Evolutionary conservation across 2,329 filamentous ascomycete species (phyloP).

Genomic region (Talaromyces sp.): DNA sequence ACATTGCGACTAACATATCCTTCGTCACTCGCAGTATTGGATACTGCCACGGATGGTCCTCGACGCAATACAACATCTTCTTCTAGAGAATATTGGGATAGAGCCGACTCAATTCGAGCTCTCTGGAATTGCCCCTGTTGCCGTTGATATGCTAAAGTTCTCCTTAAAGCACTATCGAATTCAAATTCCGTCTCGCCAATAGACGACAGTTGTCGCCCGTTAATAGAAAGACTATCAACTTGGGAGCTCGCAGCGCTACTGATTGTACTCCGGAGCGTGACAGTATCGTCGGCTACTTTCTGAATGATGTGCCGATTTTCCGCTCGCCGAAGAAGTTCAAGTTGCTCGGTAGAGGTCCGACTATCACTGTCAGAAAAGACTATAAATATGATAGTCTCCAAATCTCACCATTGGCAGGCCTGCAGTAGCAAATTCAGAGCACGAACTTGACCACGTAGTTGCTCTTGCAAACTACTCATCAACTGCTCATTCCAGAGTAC

Average conservation of each 20-base stretch:
- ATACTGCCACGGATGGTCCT: slow-evolving; percentile 20
- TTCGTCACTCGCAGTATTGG: slow-evolving; percentile 25
- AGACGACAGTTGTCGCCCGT: slow-evolving; percentile 25
- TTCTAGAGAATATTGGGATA: not conserved
- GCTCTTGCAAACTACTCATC: slow-evolving; percentile 36
- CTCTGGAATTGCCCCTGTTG: slow-evolving; percentile 2
- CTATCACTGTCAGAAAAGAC: slow-evolving; percentile 20
- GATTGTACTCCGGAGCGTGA: slow-evolving; percentile 30
- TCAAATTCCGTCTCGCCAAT: slow-evolving; percentile 32
- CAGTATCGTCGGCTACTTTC: slow-evolving; percentile 37
- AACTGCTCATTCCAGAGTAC: slow-evolving; percentile 38
- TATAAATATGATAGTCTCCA: not conserved
- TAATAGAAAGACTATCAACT: slow-evolving; percentile 26
- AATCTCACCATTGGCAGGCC: slow-evolving; percentile 37
- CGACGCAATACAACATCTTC: slow-evolving; percentile 10
- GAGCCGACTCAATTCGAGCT: slow-evolving; percentile 7
- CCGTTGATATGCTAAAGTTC: slow-evolving; percentile 27
- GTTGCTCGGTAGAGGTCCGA: slow-evolving; percentile 34
- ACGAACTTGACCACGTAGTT: slow-evolving; percentile 35
- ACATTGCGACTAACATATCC: slow-evolving; percentile 26
- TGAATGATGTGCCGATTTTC: slow-evolving; percentile 35
- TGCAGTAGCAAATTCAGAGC: slow-evolving; percentile 39
- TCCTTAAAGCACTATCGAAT: slow-evolving; percentile 30
- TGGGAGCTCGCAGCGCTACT: slow-evolving; percentile 28
- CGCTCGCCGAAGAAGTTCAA: slow-evolving; percentile 31